phyloP scores from a whole-genome alignment of 345 rosid genomes.

The Chamaenerion angustifolium region DNA sequence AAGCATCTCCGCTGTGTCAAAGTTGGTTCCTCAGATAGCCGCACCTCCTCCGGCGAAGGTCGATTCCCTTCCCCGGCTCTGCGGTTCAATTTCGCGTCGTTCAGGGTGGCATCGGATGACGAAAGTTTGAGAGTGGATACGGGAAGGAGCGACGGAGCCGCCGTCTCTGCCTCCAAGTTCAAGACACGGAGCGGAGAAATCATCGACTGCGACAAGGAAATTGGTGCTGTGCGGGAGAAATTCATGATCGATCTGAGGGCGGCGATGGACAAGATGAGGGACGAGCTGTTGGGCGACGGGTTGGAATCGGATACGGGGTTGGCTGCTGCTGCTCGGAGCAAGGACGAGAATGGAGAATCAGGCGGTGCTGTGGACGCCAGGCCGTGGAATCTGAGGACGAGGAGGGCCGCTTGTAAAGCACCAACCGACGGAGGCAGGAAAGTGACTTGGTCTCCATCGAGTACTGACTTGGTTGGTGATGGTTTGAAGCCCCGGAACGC shows the following conservation, averaged over 20 bases:
- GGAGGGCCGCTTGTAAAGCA: constrained; percentile 46
- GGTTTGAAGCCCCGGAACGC: constrained; percentile 12
- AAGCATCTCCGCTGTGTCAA: constrained; percentile 31
- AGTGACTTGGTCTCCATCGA: constrained; percentile 19
- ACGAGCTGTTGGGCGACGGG: constrained; percentile 20
- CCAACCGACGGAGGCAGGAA: constrained; percentile 14
- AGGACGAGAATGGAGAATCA: background rate
- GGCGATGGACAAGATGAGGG: constrained; percentile 34
- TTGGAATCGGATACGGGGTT: constrained; percentile 16
- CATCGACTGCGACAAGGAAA: constrained; percentile 26
- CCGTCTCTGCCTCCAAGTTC: constrained; percentile 10
- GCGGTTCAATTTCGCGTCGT: constrained; percentile 13
- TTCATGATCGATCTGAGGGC: constrained; percentile 38
- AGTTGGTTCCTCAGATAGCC: constrained; percentile 6
- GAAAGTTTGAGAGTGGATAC: background rate
- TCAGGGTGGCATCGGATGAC: background rate
- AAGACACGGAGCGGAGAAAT: constrained; percentile 8
- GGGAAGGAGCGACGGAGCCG: constrained; percentile 9
- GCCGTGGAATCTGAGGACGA: constrained; percentile 81
- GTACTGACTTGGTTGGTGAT: constrained; percentile 14
- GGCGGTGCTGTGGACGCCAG: constrained; percentile 9
- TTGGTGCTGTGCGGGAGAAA: constrained; percentile 40
- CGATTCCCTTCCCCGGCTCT: constrained; percentile 21
- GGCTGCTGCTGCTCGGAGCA: constrained; percentile 1
- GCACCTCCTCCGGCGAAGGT: constrained; percentile 6